Conservation (phyloP, 148 eudicot species). For the Bassia scoparia region DNA sequence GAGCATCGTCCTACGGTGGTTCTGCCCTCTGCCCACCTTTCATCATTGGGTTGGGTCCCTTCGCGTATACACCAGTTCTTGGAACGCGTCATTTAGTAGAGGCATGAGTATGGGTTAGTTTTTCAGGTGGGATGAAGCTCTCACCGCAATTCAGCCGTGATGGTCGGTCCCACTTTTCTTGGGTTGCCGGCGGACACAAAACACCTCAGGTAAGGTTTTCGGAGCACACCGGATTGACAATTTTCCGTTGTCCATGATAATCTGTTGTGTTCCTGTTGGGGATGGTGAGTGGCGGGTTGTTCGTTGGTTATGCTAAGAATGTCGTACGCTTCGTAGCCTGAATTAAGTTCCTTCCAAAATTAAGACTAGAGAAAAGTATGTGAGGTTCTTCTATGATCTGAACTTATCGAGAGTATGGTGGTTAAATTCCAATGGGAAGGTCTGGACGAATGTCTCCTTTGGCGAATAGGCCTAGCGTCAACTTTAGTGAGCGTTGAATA, state of each 20-base stretch:
- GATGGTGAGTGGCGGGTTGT: too few species aligned
- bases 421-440: not conserved
- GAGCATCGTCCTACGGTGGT: not conserved
- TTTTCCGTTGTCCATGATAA: not conserved
- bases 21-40: not conserved
- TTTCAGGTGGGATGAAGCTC: not conserved
- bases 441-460: not conserved
- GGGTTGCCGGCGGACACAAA: not conserved
- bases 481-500: not conserved
- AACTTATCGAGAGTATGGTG: not conserved
- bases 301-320: too few species aligned
- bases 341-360: not conserved
- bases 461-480: not conserved
- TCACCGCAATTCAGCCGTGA: not conserved
- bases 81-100: not conserved
- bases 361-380: not conserved
- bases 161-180: not conserved
- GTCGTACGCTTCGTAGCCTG: too few species aligned
- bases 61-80: not conserved
- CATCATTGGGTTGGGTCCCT: not conserved
- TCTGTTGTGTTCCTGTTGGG: not conserved
- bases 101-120: not conserved
- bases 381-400: not conserved
- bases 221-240: not conserved
- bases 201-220: not conserved